These are phyloP conservation scores for Aspergillus cristatus DNA, from an alignment of 495 filamentous ascomycete species.

Conservation along the genomic window DNA sequence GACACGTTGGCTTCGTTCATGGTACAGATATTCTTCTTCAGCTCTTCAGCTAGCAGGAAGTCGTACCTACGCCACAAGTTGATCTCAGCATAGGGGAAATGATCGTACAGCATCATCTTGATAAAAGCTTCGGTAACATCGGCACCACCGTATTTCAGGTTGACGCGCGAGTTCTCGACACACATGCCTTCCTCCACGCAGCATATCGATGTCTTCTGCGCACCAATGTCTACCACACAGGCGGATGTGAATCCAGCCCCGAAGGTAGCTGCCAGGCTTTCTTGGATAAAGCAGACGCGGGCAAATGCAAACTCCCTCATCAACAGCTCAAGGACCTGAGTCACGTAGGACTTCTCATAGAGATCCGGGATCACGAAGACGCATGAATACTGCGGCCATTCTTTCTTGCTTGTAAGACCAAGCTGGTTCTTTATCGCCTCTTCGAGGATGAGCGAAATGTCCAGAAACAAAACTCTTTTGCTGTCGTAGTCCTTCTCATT, in stretches of 20 bases:
- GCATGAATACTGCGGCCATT: conserved; percentile 86
- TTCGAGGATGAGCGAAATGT: conserved; percentile 79
- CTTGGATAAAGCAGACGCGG: conserved; percentile 86
- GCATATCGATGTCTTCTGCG: conserved; percentile 95
- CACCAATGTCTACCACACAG: conserved; percentile 93
- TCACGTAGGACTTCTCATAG: conserved; percentile 88
- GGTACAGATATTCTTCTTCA: conserved; percentile 83
- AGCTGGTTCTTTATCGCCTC: conserved; percentile 77
- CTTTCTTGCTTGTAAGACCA: conserved; percentile 61
- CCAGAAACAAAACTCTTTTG: conserved; percentile 67
- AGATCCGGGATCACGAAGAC: conserved; percentile 93
- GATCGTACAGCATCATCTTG: conserved; percentile 93
- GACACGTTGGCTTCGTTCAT: conserved; percentile 77
- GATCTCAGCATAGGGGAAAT: conserved; percentile 90
- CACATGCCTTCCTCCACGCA: conserved; percentile 97
- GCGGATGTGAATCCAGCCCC: conserved; percentile 89
- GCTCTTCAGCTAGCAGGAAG: conserved; percentile 85
- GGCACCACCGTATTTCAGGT: conserved; percentile 84
- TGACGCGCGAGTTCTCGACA: conserved; percentile 83
- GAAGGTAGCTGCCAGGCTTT: conserved; percentile 88
- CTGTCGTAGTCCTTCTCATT: conserved; percentile 83
- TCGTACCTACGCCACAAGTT: conserved; percentile 86
- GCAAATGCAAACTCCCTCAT: conserved; percentile 83
- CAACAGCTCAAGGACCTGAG: conserved; percentile 69
- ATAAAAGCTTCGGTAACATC: conserved; percentile 92